Evolutionary conservation across 129 eudicot genomes (phyloP), one percentile per base, ranked within the genome.

Genomic region (Flaveria brownii): DNA sequence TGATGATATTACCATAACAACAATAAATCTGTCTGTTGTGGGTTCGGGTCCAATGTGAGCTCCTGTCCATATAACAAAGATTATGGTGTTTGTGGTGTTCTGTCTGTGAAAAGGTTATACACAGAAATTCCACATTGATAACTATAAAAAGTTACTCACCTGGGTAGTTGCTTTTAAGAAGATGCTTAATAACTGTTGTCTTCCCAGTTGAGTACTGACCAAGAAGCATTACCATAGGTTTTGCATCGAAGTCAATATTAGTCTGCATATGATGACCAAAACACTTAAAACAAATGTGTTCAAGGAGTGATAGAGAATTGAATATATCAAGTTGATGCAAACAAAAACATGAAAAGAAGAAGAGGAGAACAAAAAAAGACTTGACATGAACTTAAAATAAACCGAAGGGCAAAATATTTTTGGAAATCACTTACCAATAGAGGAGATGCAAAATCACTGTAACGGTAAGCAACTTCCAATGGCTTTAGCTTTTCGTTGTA

Each of bases 31-130:
- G 64, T 95, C 99, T 7, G 99, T 95, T 59, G 99, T 95, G 51
- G 99, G 99, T 79, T 95, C 99, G 5, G 99, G 99, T 76, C 99
- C 99, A 86, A 95, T 95, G 83, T 95, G 99, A 78, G 99, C 96
- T 73, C 99, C 99, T 91, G 81, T 62, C 20, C 61, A 80, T 51
- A 14, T n/a, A 55, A 54, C 74, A 72, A 70, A 12, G 49, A 42
- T 36, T 17, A 69, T 9, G 3, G 18, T 72, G 7, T 45, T 1
- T 25, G 18, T 41, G 9, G 62, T 9, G 11, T 54, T n/a, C 7
- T 36, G 50, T 71, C 0, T 30, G 10, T n/a, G 2, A 50, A 68
- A 68, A 67, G 22, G 11, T 52, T 64, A 74, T 72, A 67, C 18
- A 16, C 26, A 61, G 1, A 45, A 47, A 55, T 12, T 15, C 50